Conservation (phyloP, 2,329 filamentous ascomycete genomes). For the Neofusicoccum cordaticola region DNA sequence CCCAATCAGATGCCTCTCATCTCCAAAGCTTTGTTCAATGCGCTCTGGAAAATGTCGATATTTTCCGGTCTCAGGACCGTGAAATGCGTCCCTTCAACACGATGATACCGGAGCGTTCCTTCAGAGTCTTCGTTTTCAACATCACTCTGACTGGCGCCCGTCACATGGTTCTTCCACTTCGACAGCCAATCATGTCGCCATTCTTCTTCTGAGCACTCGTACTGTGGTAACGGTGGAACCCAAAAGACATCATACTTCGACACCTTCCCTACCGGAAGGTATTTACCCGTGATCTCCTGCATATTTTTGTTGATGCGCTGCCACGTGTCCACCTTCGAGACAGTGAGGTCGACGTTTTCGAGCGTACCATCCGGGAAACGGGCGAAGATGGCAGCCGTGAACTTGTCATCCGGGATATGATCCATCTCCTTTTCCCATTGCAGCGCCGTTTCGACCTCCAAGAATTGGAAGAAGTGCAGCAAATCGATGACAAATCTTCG, state of each 20-base stretch:
- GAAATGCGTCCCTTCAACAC: too few relatives aligned
- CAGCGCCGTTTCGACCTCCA: conserved; percentile 9
- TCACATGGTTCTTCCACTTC: too few relatives aligned
- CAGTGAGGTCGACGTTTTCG: conserved; percentile 13
- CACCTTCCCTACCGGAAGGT: too few relatives aligned
- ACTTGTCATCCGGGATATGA: conserved; percentile 11
- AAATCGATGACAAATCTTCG: conserved; percentile 18
- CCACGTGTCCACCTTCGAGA: conserved; percentile 17
- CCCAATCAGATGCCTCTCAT: too few relatives aligned
- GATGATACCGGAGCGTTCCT: too few relatives aligned
- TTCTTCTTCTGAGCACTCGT: too few relatives aligned
- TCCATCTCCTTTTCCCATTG: conserved; percentile 17
- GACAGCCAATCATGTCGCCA: too few relatives aligned
- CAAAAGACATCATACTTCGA: conserved; percentile 17
- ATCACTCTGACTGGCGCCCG: too few relatives aligned
- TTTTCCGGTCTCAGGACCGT: too few relatives aligned
- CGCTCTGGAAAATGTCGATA: too few relatives aligned
- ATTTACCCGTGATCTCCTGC: conserved; percentile 17
- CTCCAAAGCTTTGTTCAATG: too few relatives aligned
- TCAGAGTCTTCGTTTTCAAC: too few relatives aligned
- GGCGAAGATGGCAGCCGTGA: conserved; percentile 15
- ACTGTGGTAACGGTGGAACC: conserved; percentile 16
- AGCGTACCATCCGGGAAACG: conserved; percentile 16
- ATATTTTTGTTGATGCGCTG: conserved; percentile 16
- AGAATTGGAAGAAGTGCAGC: conserved; percentile 17